These are phyloP conservation scores for Wickerhamomyces bisporus DNA, from an alignment of 805 yeast species.

Conservation along the genomic window DNA sequence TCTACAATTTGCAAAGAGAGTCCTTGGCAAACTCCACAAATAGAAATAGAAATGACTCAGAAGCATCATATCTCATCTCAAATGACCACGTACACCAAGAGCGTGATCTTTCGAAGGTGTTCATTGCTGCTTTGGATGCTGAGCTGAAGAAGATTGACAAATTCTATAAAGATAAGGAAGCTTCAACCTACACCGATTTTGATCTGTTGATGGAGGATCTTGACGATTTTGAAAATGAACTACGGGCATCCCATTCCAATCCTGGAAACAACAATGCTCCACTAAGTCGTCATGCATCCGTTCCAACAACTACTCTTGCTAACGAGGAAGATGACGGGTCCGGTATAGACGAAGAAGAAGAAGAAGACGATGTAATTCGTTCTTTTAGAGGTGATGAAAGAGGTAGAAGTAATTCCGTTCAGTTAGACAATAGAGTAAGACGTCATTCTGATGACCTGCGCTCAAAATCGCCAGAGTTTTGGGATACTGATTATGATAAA, in stretches of 20 bases:
- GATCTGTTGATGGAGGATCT: constrained; percentile 58
- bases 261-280: neutral
- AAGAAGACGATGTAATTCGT: constrained; percentile 18
- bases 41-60: constrained; percentile 17
- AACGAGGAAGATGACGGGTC: constrained; percentile 22
- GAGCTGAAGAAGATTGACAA: constrained; percentile 73
- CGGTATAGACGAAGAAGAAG: constrained; percentile 22
- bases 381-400: constrained; percentile 10
- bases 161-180: constrained; percentile 68
- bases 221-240: constrained; percentile 46
- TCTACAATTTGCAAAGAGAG: constrained; percentile 78
- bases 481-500: constrained; percentile 20
- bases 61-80: constrained; percentile 26
- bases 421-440: constrained; percentile 15
- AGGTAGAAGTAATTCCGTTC: constrained; percentile 20
- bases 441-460: constrained; percentile 13
- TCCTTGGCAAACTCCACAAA: constrained; percentile 15
- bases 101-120: constrained; percentile 52
- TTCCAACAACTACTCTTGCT: too few species aligned
- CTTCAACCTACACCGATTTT: constrained; percentile 45
- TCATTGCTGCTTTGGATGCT: constrained; percentile 65
- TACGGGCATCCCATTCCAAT: constrained; percentile 7
- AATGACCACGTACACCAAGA: constrained; percentile 26
- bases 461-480: constrained; percentile 21
- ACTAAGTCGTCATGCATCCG: neutral